phyloP scores from a whole-genome alignment of 1,284 basidiomycete genomes.

The Peniophora sp. region DNA sequence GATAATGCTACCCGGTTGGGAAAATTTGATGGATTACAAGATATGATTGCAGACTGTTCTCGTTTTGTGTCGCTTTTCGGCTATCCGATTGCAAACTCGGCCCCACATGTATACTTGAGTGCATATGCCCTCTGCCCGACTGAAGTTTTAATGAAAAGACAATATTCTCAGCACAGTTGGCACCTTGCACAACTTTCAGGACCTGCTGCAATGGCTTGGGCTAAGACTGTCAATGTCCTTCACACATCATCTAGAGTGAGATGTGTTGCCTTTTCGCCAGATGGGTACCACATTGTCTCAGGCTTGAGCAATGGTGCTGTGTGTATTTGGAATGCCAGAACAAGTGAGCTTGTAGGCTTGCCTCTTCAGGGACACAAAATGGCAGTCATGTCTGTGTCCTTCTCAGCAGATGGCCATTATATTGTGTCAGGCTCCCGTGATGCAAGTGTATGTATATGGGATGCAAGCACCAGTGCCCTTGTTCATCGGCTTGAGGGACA shows the following conservation, averaged over 20 bases:
- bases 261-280: background rate
- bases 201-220: background rate
- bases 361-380: slow-evolving; percentile 5
- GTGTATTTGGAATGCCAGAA: background rate
- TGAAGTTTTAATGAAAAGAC: background rate
- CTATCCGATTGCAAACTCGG: background rate
- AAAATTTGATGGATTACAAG: background rate
- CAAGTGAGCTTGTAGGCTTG: background rate
- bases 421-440: slow-evolving; percentile 11
- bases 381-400: slow-evolving; percentile 5
- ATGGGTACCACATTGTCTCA: background rate
- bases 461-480: background rate
- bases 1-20: background rate
- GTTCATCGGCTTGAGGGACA: slow-evolving; percentile 15
- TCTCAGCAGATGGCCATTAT: slow-evolving; percentile 8
- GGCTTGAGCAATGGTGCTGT: background rate
- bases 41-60: background rate
- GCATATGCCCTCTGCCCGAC: background rate
- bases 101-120: background rate
- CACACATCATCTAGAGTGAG: background rate
- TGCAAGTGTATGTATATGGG: background rate
- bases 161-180: background rate
- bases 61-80: background rate
- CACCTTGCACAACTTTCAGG: background rate
- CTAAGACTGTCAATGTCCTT: background rate